Evolutionary conservation across 73 alveolate genomes (phyloP).

Genomic region (Paramecium bursaria): DNA sequence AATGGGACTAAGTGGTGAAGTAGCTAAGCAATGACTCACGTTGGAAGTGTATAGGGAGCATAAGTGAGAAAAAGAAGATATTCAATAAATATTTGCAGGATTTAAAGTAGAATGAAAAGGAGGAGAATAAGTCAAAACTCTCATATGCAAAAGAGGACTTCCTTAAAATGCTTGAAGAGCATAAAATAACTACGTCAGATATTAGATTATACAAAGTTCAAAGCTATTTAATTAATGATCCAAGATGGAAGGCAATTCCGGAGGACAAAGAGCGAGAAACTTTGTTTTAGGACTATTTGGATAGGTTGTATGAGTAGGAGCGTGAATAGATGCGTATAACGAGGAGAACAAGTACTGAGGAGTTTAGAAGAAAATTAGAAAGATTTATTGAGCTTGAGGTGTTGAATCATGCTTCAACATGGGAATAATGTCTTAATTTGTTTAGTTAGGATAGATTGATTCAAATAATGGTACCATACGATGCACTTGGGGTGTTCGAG

Average conservation of each 20-base stretch:
- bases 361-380: constrained; percentile 44
- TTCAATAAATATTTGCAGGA: constrained; percentile 37
- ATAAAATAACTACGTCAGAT: constrained; percentile 19
- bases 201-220: constrained; percentile 50
- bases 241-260: constrained; percentile 61
- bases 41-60: constrained; percentile 52
- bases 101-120: constrained; percentile 9
- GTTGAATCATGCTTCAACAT: constrained; percentile 41
- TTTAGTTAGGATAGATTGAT: constrained; percentile 54
- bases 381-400: constrained; percentile 55
- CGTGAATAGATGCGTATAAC: constrained; percentile 6
- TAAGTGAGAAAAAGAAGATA: constrained; percentile 46
- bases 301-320: constrained; percentile 47
- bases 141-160: constrained; percentile 48
- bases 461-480: constrained; percentile 27
- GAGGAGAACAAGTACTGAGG: constrained; percentile 32
- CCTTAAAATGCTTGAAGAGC: constrained; percentile 47
- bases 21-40: constrained; percentile 7
- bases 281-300: constrained; percentile 52
- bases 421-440: constrained; percentile 50
- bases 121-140: constrained; percentile 29
- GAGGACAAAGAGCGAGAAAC: constrained; percentile 53
- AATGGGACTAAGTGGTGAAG: constrained; percentile 45
- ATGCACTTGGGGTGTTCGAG: constrained; percentile 54
- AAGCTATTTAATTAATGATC: constrained; percentile 44